Conservation (phyloP, 257 asterid species). For the Leptodermis oblonga region DNA sequence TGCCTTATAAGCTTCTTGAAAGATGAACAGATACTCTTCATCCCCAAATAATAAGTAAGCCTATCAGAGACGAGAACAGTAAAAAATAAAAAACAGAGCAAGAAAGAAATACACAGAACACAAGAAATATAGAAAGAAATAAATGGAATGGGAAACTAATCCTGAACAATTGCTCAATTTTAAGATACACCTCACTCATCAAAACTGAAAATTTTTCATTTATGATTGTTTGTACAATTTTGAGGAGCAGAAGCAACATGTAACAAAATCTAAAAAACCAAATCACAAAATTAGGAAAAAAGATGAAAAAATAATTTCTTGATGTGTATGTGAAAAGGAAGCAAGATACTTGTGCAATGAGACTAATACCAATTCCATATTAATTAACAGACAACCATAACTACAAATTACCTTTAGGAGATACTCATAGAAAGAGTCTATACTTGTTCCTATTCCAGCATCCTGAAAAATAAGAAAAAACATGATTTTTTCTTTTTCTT, state of each 20-base stretch:
- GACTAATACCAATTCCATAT: background rate
- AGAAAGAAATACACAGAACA: background rate
- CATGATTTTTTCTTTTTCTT: background rate
- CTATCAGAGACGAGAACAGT: slow-evolving; percentile 28
- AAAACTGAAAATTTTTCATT: slow-evolving; percentile 1
- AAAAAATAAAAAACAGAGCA: background rate
- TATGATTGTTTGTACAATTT: background rate
- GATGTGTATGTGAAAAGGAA: background rate
- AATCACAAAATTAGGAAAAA: background rate
- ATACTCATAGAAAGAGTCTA: slow-evolving; percentile 96
- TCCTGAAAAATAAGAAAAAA: slow-evolving; percentile 58
- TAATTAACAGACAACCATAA: background rate
- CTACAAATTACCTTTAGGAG: slow-evolving; percentile 67
- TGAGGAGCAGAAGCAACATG: background rate
- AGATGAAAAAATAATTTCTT: background rate
- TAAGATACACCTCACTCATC: background rate
- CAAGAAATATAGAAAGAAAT: background rate
- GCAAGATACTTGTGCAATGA: background rate
- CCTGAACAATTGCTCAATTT: background rate
- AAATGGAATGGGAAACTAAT: background rate
- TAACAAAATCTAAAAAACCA: background rate
- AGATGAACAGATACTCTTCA: slow-evolving; percentile 91
- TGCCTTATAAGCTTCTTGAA: slow-evolving; percentile 95
- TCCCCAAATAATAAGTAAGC: slow-evolving; percentile 92
- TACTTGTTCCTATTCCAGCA: slow-evolving; percentile 99